A percentile compares a stretch with the other conserved stretches of the same genome.
phyloP scores from a whole-genome alignment of 345 rosid genomes.

The Populus deltoides region DNA sequence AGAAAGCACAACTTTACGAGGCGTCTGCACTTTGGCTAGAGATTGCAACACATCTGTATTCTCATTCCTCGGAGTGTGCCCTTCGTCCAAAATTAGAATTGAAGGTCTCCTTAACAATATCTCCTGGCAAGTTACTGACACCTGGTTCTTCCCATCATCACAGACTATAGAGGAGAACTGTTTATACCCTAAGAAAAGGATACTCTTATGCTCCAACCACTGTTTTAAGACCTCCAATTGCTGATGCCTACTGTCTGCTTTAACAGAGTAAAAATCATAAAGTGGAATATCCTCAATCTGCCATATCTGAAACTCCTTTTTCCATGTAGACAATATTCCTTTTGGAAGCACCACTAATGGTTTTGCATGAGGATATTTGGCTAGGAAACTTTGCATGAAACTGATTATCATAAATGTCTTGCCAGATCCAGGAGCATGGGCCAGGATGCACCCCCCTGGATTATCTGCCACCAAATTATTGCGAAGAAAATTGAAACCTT shows the following conservation, averaged over 20 bases:
- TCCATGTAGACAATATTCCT: constrained; percentile 83
- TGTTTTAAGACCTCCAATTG: constrained; percentile 62
- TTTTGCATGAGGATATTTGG: constrained; percentile 70
- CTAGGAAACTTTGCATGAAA: constrained; percentile 85
- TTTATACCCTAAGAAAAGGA: constrained; percentile 82
- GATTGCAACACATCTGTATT: constrained; percentile 66
- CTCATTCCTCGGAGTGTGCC: constrained; percentile 83
- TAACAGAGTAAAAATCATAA: constrained; percentile 65
- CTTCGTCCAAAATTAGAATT: constrained; percentile 83
- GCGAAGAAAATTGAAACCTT: constrained; percentile 77
- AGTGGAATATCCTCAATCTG: constrained; percentile 69
- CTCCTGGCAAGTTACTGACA: constrained; percentile 48
- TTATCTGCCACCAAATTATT: constrained; percentile 63
- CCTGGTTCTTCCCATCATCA: constrained; percentile 38
- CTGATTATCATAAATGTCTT: constrained; percentile 90
- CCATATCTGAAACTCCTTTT: constrained; percentile 78
- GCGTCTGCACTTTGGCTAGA: constrained; percentile 75
- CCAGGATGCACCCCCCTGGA: constrained; percentile 91
- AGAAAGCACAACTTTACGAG: constrained; percentile 80
- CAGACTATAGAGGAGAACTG: constrained; percentile 77
- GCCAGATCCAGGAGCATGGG: constrained; percentile 98
- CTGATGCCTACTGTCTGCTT: constrained; percentile 66
- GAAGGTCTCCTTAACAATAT: constrained; percentile 67
- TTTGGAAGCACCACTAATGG: constrained; percentile 83
- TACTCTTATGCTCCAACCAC: constrained; percentile 70